Conservation (phyloP, 106 monocot species). For the Hemerocallis citrina region DNA sequence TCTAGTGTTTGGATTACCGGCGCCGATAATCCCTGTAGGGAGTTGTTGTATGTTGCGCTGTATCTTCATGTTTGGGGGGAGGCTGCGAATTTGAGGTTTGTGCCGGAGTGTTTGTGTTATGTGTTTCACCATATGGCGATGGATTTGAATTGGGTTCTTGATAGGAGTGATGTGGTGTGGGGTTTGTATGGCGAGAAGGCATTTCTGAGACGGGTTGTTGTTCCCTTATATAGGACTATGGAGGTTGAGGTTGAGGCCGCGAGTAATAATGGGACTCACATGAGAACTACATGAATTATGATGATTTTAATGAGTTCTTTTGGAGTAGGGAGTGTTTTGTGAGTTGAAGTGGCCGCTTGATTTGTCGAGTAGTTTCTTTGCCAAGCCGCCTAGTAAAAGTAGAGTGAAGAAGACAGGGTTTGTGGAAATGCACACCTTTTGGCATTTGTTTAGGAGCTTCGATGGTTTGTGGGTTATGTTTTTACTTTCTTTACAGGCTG, state of each 20-base stretch:
- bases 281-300: conserved; percentile 85
- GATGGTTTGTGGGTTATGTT: conserved; percentile 93
- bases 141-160: conserved; percentile 77
- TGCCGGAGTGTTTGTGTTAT: conserved; percentile 84
- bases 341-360: conserved; percentile 72
- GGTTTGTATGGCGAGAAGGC: conserved; percentile 65
- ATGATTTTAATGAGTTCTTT: conserved; percentile 94
- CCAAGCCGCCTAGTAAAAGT: conserved; percentile 24
- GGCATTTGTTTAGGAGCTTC: conserved; percentile 82
- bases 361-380: conserved; percentile 59
- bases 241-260: conserved; percentile 61
- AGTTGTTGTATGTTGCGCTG: conserved; percentile 71
- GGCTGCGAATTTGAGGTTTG: conserved; percentile 82
- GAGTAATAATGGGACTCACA: conserved; percentile 63
- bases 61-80: conserved; percentile 95
- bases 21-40: conserved; percentile 34
- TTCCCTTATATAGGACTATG: conserved; percentile 53
- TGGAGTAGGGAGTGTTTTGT: conserved; percentile 63
- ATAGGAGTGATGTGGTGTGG: no score
- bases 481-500: conserved; percentile 76
- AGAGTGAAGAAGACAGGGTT: conserved; percentile 87
- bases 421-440: conserved; percentile 84
- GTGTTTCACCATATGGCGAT: conserved; percentile 84
- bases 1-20: conserved; percentile 54
- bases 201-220: conserved; percentile 56